Base-by-base conservation (phyloP, 768 basidiomycete species). In the Mycena leptocephala region DNA sequence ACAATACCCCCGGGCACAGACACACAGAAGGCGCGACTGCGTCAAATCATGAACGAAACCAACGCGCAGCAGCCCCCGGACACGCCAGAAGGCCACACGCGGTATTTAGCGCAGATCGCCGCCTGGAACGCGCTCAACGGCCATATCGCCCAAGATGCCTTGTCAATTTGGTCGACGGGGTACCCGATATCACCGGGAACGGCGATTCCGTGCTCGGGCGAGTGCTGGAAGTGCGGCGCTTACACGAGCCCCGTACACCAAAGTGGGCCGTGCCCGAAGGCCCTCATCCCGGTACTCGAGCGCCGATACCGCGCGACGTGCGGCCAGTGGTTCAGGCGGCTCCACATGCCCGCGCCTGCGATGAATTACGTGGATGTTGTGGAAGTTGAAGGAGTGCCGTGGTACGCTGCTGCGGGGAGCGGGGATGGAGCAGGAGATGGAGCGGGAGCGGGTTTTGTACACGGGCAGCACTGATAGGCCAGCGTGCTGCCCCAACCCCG, bases 201-300 rank as follows among this genome's bases (percentile, higher is more conserved):
- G 5, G 46, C 68, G 4, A 0, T 33, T 2, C 56, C 59, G 0
- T 53, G 35, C 30, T 55, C 28, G 5, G 68, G 62, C 1, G 76
- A 75, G 37, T 77, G 76, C 68, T 77, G 46, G 66, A n/a, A 28
- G 1, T 77, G 72, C 62, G 73, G 72, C 1, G 14, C 28, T 4
- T 3, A 0, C 26, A 30, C 37, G 11, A 7, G 1, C 8, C 53
- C 33, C 2, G 18, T 66, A 8, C 72, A 77, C 26, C 32, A 22
- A 8, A 26, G 14, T 14, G 28, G n/a, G n/a, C n/a, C 16, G 20
- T 66, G 70, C 32, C 43, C 58, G 3, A 11, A 22, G 37, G 65
- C 46, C 3, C 26, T 48, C 1, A 43, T 46, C 2, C 67, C 64
- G 11, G 64, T 37, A 24, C 32, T 61, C 24, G 55, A 53, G 59